Evolutionary conservation across 805 yeast species (phyloP).

Genomic region (Candida dajiaensis): DNA sequence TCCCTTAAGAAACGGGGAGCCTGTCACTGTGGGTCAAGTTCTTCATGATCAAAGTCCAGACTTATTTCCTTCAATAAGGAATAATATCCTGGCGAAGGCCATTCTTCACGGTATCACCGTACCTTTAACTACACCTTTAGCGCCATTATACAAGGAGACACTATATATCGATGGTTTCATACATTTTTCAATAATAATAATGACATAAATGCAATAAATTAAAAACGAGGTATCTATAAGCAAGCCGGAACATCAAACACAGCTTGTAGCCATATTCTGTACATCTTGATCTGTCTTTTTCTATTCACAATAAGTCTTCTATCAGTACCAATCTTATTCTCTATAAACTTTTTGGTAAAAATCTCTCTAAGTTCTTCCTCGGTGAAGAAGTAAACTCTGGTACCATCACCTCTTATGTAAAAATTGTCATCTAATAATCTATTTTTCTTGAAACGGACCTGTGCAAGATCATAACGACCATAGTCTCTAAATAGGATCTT

Average conservation of each 20-base stretch:
- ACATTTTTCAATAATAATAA: conserved; percentile 44
- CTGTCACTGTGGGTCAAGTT: conserved; percentile 32
- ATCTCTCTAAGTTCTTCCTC: conserved; percentile 83
- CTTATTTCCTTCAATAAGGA: conserved; percentile 32
- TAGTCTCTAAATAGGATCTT: conserved; percentile 85
- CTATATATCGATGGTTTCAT: conserved; percentile 61
- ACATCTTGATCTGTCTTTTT: conserved; percentile 91
- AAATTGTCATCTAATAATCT: conserved; percentile 87
- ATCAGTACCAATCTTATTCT: conserved; percentile 79
- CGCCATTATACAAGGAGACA: conserved; percentile 39
- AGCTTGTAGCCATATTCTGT: conserved; percentile 94
- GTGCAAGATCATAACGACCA: conserved; percentile 94
- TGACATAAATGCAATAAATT: conserved; percentile 10
- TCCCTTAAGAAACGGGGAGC: conserved; percentile 7
- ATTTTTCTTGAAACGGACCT: conserved; percentile 85
- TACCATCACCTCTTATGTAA: conserved; percentile 96
- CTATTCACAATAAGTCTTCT: conserved; percentile 87
- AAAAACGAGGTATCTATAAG: background rate
- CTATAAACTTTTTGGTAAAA: conserved; percentile 60
- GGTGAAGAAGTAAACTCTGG: conserved; percentile 93
- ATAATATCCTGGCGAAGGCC: conserved; percentile 32
- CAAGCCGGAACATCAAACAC: conserved; percentile 50
- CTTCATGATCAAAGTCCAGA: conserved; percentile 39
- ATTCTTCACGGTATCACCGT: conserved; percentile 51
- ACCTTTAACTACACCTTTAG: conserved; percentile 38